These are phyloP conservation scores for Scolecobasidium constrictum DNA, from an alignment of 2,329 filamentous ascomycete species.

Conservation along the genomic window DNA sequence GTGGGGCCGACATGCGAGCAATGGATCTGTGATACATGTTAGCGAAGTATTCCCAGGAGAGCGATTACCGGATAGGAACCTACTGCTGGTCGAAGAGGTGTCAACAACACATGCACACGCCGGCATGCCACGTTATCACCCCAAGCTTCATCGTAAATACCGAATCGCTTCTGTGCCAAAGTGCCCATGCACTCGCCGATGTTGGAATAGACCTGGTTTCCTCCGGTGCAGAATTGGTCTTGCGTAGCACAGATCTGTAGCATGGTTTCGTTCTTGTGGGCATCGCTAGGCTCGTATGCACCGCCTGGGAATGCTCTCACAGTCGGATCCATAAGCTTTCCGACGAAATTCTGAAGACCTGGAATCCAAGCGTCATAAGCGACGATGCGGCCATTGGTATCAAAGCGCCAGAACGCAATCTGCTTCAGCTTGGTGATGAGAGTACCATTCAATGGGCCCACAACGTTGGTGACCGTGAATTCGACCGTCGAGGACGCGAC, in stretches of 20 bases:
- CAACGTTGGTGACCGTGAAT: slow-evolving; percentile 22
- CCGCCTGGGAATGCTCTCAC: slow-evolving; percentile 24
- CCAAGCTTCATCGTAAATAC: slow-evolving; percentile 32
- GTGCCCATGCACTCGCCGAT: slow-evolving; percentile 22
- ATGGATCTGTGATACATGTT: slow-evolving; percentile 12
- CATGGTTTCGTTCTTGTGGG: slow-evolving; percentile 16
- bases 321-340: slow-evolving; percentile 13
- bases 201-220: slow-evolving; percentile 26
- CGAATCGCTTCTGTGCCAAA: slow-evolving; percentile 25
- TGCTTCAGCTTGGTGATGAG: slow-evolving; percentile 25
- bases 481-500: slow-evolving; percentile 29
- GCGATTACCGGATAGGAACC: not conserved
- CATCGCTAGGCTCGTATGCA: slow-evolving; percentile 19
- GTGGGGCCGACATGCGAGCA: slow-evolving; percentile 21
- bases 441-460: slow-evolving; percentile 20
- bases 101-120: slow-evolving; percentile 30
- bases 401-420: slow-evolving; percentile 37
- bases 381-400: slow-evolving; percentile 30
- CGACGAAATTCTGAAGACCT: slow-evolving; percentile 18
- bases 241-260: slow-evolving; percentile 23
- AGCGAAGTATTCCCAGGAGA: not conserved
- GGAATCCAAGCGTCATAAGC: slow-evolving; percentile 36
- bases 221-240: slow-evolving; percentile 24
- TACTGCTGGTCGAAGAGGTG: slow-evolving; percentile 16
- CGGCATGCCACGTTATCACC: slow-evolving; percentile 34